Percentiles rank a stretch among this genome's conserved stretches.
Conservation (phyloP, 1,284 basidiomycete genomes). For the Ganoderma sinense region DNA sequence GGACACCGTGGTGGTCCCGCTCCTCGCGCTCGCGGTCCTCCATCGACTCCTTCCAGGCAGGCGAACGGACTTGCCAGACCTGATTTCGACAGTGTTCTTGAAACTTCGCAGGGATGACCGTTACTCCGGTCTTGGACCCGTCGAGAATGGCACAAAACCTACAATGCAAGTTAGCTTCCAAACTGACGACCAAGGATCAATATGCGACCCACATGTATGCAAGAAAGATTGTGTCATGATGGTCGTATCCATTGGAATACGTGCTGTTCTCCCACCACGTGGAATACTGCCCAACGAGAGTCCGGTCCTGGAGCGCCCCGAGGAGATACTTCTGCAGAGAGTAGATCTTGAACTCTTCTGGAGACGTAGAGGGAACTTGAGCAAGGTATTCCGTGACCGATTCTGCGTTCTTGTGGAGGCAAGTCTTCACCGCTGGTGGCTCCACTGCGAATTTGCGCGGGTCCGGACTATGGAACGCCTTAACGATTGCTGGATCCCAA, state of each 20-base stretch:
- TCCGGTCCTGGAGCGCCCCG: constrained; percentile 51
- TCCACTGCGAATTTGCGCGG: constrained; percentile 51
- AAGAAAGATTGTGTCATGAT: constrained; percentile 56
- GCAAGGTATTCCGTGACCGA: constrained; percentile 50
- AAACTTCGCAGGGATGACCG: constrained; percentile 45
- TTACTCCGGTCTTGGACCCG: constrained; percentile 65
- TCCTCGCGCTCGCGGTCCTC: background rate
- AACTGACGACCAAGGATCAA: background rate
- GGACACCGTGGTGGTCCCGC: background rate
- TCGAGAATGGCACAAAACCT: constrained; percentile 71
- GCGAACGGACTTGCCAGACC: constrained; percentile 20
- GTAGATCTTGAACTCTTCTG: constrained; percentile 37
- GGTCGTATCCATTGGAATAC: constrained; percentile 57
- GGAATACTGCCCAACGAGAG: constrained; percentile 63
- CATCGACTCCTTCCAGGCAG: constrained; percentile 48
- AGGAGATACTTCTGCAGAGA: constrained; percentile 58
- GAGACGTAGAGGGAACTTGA: constrained; percentile 22
- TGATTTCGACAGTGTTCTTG: constrained; percentile 27
- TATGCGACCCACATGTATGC: constrained; percentile 63
- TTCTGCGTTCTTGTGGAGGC: constrained; percentile 53
- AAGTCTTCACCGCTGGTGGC: constrained; percentile 47
- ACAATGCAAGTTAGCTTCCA: background rate
- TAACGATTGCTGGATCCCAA: constrained; percentile 53
- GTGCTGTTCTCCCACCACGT: constrained; percentile 61
- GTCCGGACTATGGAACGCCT: constrained; percentile 56